These are phyloP conservation scores for Trichoderma erinaceum DNA, from an alignment of 495 filamentous ascomycete genomes.

Conservation along the genomic window DNA sequence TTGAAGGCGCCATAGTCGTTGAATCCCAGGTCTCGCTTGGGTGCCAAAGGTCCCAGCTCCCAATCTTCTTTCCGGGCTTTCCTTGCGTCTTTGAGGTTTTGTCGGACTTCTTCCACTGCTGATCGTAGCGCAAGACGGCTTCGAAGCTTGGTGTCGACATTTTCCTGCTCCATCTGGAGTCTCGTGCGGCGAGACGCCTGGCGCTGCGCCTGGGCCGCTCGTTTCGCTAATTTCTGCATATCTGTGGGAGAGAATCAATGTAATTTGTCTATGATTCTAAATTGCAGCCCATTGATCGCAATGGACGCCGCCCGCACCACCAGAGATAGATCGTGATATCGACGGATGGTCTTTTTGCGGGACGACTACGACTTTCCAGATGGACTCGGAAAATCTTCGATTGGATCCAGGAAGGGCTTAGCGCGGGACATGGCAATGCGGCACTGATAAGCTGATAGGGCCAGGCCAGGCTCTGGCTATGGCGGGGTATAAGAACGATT, in stretches of 20 bases:
- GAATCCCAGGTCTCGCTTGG: slow-evolving; percentile 59
- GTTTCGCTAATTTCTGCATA: slow-evolving; percentile 58
- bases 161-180: not conserved
- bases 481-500: not conserved
- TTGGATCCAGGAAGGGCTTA: not conserved
- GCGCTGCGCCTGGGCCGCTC: slow-evolving; percentile 47
- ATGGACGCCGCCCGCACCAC: slow-evolving; percentile 5
- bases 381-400: slow-evolving; percentile 13
- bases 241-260: slow-evolving; percentile 20
- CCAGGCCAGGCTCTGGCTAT: not conserved
- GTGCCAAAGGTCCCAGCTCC: slow-evolving; percentile 67
- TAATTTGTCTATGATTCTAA: not conserved
- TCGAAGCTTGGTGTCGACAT: slow-evolving; percentile 10
- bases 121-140: slow-evolving; percentile 17
- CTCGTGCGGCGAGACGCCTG: slow-evolving; percentile 39
- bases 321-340: not conserved
- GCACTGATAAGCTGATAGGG: slow-evolving; percentile 7
- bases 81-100: slow-evolving; percentile 27
- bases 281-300: slow-evolving; percentile 6
- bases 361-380: not conserved
- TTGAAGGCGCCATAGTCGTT: slow-evolving; percentile 25
- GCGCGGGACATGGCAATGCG: not conserved
- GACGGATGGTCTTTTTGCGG: not conserved
- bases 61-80: slow-evolving; percentile 57
- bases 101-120: slow-evolving; percentile 13